These are phyloP conservation scores for Globisporangium cederbergense DNA, from an alignment of 352 stramenopile species.

Conservation along the genomic window DNA sequence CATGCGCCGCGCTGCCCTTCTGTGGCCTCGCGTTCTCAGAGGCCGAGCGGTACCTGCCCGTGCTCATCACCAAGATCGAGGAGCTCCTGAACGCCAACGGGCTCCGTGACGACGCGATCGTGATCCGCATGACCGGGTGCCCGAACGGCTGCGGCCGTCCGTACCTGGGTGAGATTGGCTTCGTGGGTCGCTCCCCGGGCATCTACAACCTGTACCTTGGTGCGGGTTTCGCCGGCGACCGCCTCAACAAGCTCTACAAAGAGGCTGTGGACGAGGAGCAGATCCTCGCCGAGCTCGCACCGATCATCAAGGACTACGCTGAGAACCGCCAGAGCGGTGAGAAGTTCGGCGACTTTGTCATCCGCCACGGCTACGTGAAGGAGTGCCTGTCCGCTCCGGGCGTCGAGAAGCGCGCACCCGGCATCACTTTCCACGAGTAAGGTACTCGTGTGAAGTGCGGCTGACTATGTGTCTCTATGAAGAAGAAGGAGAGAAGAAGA, in stretches of 20 bases:
- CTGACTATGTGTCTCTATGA: neutral
- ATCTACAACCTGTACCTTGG: conserved; percentile 98
- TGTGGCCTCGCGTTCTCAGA: conserved; percentile 97
- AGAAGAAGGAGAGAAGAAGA: neutral
- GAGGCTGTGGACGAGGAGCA: conserved; percentile 73
- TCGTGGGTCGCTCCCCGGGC: conserved; percentile 95
- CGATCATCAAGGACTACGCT: conserved; percentile 80
- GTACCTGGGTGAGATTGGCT: conserved; percentile 97
- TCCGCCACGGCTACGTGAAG: conserved; percentile 68
- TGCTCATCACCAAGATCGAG: conserved; percentile 92
- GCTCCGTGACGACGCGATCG: conserved; percentile 93
- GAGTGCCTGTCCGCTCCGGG: conserved; percentile 60
- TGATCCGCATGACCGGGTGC: conserved; percentile 98
- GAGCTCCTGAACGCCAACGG: conserved; percentile 87
- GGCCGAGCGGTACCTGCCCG: conserved; percentile 93
- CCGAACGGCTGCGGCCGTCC: conserved; percentile 96
- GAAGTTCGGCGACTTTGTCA: conserved; percentile 85
- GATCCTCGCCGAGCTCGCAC: conserved; percentile 66
- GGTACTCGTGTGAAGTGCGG: neutral
- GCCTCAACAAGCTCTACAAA: conserved; percentile 84
- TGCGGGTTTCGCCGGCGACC: conserved; percentile 70
- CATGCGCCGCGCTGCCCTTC: conserved; percentile 94
- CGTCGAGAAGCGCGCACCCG: conserved; percentile 53
- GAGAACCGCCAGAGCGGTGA: conserved; percentile 57
- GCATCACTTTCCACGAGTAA: conserved; percentile 70